A percentile compares a stretch with the other conserved stretches of the same genome.
These are phyloP conservation scores for Fusarium torreyae DNA, from an alignment of 2,329 filamentous ascomycete species.

Conservation along the genomic window DNA sequence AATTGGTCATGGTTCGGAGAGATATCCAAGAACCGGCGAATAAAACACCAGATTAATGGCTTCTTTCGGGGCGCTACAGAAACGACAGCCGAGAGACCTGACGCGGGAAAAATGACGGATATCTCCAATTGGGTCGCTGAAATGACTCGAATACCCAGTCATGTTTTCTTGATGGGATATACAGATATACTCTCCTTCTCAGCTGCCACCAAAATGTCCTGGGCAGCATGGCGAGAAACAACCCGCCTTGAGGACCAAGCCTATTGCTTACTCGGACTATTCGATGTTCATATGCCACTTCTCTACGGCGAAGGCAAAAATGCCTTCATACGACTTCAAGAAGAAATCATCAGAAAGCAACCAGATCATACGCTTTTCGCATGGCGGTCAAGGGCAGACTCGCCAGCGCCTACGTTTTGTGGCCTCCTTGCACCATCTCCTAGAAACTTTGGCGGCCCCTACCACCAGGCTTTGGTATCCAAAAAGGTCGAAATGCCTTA, in stretches of 20 bases:
- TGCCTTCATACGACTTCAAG: conserved; percentile 46
- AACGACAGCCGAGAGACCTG: neutral
- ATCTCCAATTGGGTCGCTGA: conserved; percentile 20
- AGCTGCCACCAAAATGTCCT: conserved; percentile 44
- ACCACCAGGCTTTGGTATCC: neutral
- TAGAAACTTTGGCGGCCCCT: neutral
- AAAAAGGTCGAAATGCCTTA: conserved; percentile 16
- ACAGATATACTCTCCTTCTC: conserved; percentile 28
- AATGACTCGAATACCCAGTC: conserved; percentile 45
- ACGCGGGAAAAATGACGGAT: neutral
- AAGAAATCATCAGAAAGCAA: conserved; percentile 40
- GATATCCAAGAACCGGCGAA: conserved; percentile 28
- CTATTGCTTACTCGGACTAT: conserved; percentile 52
- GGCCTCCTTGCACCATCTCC: conserved; percentile 26
- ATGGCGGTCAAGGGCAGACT: conserved; percentile 2
- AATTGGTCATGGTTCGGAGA: conserved; percentile 49
- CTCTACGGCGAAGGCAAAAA: conserved; percentile 50
- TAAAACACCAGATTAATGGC: neutral
- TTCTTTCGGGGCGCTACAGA: conserved; percentile 6
- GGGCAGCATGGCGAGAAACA: conserved; percentile 48
- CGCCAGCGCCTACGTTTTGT: neutral
- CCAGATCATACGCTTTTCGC: conserved; percentile 18
- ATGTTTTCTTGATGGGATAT: conserved; percentile 20
- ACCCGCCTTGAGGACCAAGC: conserved; percentile 50
- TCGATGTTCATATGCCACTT: conserved; percentile 51